Percentiles rank a stretch among this genome's conserved stretches.
Evolutionary conservation across 2,329 filamentous ascomycete genomes (phyloP).

Genomic region (Cadophora sp.): DNA sequence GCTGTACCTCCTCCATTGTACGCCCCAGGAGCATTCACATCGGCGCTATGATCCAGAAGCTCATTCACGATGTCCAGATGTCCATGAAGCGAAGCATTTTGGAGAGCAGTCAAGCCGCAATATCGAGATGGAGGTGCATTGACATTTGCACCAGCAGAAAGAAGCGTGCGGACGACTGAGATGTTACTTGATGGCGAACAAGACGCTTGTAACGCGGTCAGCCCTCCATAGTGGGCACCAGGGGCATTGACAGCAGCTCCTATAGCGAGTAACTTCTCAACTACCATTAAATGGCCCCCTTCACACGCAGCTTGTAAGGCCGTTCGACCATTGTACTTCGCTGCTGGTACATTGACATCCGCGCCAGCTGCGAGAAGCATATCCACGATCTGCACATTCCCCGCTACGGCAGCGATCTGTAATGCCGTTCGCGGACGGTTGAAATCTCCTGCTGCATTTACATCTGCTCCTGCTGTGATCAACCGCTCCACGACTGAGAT

Average conservation of each 20-base stretch:
- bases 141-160: neutral
- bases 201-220: slow-evolving; percentile 9
- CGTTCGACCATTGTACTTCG: slow-evolving; percentile 10
- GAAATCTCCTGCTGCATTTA: slow-evolving; percentile 11
- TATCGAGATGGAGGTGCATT: slow-evolving; percentile 14
- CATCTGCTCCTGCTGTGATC: slow-evolving; percentile 12
- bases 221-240: slow-evolving; percentile 8
- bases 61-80: slow-evolving; percentile 4
- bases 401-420: neutral
- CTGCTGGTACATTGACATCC: slow-evolving; percentile 1
- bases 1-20: slow-evolving; percentile 4
- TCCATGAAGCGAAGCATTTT: slow-evolving; percentile 11
- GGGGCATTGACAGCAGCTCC: slow-evolving; percentile 3
- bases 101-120: slow-evolving; percentile 6
- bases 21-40: neutral
- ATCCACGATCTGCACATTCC: slow-evolving; percentile 8
- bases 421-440: slow-evolving; percentile 13
- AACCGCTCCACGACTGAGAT: neutral
- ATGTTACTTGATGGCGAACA: slow-evolving; percentile 13
- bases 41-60: slow-evolving; percentile 3
- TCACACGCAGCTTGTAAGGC: slow-evolving; percentile 13
- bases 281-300: slow-evolving; percentile 1
- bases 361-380: slow-evolving; percentile 9
- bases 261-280: neutral
- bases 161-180: neutral